Percentiles rank a stretch among this genome's conserved stretches.
Evolutionary conservation across 1,284 basidiomycete species (phyloP).

Genomic region (Ceratobasidium papillatum): DNA sequence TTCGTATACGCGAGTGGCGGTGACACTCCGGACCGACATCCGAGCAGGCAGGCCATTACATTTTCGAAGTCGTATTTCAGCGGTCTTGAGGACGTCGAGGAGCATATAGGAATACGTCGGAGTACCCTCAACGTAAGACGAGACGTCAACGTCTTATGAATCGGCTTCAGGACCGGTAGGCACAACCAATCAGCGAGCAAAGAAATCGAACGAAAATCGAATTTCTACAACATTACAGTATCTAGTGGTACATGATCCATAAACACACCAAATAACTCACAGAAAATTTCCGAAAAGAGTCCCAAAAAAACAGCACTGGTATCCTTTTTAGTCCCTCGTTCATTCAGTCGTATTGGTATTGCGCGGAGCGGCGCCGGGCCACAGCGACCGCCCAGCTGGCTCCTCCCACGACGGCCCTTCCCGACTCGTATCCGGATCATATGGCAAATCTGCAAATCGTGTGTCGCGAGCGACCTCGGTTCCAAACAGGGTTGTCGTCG

Average conservation of each 20-base stretch:
- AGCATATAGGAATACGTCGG: background rate
- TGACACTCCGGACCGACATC: conserved; percentile 32
- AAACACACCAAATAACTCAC: conserved; percentile 2
- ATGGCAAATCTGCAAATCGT: conserved; percentile 33
- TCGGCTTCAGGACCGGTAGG: conserved; percentile 17
- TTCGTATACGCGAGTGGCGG: conserved; percentile 9
- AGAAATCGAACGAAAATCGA: conserved; percentile 1
- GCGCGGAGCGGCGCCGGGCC: conserved; percentile 1
- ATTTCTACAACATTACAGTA: conserved; percentile 16
- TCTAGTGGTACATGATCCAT: conserved; percentile 25
- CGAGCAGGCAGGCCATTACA: conserved; percentile 24
- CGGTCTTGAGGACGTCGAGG: conserved; percentile 27
- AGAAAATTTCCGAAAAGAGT: conserved; percentile 11
- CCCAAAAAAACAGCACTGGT: background rate
- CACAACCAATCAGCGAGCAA: conserved; percentile 15
- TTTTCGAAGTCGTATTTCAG: conserved; percentile 39
- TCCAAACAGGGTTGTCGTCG: conserved; percentile 31
- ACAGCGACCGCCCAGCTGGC: background rate
- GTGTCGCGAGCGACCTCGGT: conserved; percentile 33
- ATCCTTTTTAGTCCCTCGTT: background rate
- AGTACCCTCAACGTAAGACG: conserved; percentile 23
- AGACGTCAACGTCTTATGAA: background rate
- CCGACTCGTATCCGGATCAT: conserved; percentile 21
- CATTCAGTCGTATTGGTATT: background rate
- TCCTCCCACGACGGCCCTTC: conserved; percentile 31